These are phyloP conservation scores for Perkinsus olseni DNA, from an alignment of 169 alveolate genomes.

Conservation along the genomic window DNA sequence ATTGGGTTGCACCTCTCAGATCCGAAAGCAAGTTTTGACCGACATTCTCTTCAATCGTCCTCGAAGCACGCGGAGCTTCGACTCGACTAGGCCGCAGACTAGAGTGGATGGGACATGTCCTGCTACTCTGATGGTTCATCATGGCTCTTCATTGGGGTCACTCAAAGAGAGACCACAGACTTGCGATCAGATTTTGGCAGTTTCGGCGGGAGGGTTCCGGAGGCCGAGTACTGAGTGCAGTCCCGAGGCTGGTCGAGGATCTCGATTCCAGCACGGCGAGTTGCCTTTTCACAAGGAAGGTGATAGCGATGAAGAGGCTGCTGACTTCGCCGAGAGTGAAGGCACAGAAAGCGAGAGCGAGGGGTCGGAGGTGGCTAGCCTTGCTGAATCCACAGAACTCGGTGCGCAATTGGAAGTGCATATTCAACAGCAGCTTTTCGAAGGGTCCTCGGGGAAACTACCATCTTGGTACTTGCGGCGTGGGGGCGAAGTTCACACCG, in stretches of 20 bases:
- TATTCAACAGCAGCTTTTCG: neutral
- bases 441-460: neutral
- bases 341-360: neutral
- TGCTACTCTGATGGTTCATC: neutral
- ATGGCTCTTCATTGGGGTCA: neutral
- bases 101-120: neutral
- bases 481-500: neutral
- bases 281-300: neutral
- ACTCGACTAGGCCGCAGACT: neutral
- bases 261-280: neutral
- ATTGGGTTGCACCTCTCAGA: too few species aligned
- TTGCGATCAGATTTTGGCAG: neutral
- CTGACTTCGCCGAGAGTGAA: neutral
- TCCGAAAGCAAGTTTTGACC: neutral
- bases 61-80: neutral
- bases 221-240: neutral
- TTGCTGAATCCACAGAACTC: neutral
- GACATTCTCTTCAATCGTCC: neutral
- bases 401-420: neutral
- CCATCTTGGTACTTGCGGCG: neutral
- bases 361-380: neutral
- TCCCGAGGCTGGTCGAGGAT: neutral
- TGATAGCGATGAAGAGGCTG: neutral
- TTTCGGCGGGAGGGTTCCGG: neutral
- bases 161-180: neutral